phyloP scores from a whole-genome alignment of 139 green algal genomes.

The Chloropicon primus region DNA sequence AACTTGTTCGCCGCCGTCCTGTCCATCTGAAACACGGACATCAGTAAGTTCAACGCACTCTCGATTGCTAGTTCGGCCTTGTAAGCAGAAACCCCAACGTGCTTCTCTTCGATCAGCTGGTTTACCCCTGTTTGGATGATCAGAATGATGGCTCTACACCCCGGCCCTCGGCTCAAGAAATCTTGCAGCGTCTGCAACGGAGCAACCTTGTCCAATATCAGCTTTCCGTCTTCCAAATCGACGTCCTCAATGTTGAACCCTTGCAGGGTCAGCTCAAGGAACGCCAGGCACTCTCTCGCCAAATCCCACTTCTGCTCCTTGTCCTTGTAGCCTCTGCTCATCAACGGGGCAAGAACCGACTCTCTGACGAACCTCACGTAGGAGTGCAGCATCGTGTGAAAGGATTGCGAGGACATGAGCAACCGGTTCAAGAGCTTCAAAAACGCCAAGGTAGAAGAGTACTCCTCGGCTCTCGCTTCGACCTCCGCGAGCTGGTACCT shows the following conservation, averaged over 20 bases:
- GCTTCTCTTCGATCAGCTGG: background rate
- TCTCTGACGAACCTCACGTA: background rate
- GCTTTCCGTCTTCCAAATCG: background rate
- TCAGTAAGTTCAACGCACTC: background rate
- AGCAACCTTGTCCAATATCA: background rate
- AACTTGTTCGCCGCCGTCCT: background rate
- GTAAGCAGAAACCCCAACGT: background rate
- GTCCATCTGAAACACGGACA: background rate
- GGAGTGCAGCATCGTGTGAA: background rate
- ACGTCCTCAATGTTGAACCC: background rate
- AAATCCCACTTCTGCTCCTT: background rate
- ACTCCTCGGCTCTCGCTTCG: background rate
- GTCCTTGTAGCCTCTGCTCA: background rate
- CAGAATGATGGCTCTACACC: background rate
- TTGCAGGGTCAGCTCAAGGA: background rate
- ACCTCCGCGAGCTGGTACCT: background rate
- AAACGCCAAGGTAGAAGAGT: background rate
- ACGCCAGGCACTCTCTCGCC: background rate
- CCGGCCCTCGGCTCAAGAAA: background rate
- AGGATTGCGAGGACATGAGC: background rate
- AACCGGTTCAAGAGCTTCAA: background rate
- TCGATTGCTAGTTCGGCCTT: background rate
- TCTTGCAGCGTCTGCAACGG: background rate
- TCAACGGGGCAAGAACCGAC: background rate
- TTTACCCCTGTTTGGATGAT: background rate